Conservation (phyloP, 1,139 yeast genomes). For the Lodderomyces elongisporus region DNA sequence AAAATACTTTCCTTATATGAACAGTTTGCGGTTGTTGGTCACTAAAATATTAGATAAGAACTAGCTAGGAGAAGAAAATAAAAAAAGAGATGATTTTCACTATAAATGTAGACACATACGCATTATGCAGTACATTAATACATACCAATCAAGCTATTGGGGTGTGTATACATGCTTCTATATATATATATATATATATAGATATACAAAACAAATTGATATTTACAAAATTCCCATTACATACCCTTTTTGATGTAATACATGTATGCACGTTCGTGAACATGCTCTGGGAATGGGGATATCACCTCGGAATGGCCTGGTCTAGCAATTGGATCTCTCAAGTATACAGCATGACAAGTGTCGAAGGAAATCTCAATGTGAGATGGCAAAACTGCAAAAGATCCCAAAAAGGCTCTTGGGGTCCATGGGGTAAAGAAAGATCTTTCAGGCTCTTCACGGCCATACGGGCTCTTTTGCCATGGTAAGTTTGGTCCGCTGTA, state of each 20-base stretch:
- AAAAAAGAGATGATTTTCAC: too few relatives aligned
- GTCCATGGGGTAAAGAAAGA: constrained; percentile 95
- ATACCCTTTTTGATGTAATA: constrained; percentile 80
- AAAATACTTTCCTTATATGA: too few relatives aligned
- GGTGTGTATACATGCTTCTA: too few relatives aligned
- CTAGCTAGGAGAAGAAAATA: too few relatives aligned
- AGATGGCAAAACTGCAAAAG: constrained; percentile 86
- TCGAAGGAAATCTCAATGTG: constrained; percentile 86
- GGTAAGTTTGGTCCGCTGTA: constrained; percentile 52
- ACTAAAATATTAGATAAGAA: too few relatives aligned
- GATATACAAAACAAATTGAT: background rate
- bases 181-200: background rate
- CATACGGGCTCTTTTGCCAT: constrained; percentile 74
- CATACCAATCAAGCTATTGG: too few relatives aligned
- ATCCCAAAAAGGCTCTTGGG: constrained; percentile 89
- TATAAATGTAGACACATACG: too few relatives aligned
- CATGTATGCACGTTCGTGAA: constrained; percentile 94
- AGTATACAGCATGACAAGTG: constrained; percentile 91
- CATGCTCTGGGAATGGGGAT: constrained; percentile 77
- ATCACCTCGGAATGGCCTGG: constrained; percentile 97
- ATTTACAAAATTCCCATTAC: constrained; percentile 21
- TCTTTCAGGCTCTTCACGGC: constrained; percentile 70
- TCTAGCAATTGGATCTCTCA: constrained; percentile 95
- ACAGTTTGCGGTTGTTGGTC: too few relatives aligned
- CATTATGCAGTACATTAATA: too few relatives aligned